phyloP scores from a whole-genome alignment of 768 basidiomycete genomes.

The Vishniacozyma victoriae region DNA sequence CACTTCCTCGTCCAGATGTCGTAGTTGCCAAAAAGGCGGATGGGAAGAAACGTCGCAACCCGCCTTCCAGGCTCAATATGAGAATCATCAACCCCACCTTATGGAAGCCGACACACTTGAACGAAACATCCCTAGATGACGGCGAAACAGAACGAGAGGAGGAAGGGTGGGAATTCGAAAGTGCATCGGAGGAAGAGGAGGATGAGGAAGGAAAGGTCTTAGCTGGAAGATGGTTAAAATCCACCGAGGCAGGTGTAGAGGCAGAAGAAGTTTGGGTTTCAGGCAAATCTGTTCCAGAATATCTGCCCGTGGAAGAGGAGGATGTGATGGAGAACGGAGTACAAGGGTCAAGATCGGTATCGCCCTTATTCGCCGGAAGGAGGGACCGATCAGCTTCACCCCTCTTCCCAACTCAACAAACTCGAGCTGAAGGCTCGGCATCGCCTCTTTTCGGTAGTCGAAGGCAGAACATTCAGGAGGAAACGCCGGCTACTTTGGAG shows the following conservation, averaged over 20 bases:
- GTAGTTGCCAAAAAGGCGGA: slow-evolving; percentile 5
- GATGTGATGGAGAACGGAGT: neutral
- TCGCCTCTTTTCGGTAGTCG: slow-evolving; percentile 14
- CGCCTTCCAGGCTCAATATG: slow-evolving; percentile 26
- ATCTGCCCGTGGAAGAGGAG: neutral
- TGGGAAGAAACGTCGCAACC: slow-evolving; percentile 7
- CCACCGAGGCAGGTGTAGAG: neutral
- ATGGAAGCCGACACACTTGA: slow-evolving; percentile 24
- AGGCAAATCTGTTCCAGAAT: neutral
- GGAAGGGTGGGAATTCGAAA: slow-evolving; percentile 16
- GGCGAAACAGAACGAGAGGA: slow-evolving; percentile 1
- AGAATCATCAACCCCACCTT: slow-evolving; percentile 36
- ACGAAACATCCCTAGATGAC: neutral
- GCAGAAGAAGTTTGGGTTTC: neutral
- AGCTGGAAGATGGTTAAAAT: neutral
- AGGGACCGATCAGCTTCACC: slow-evolving; percentile 1
- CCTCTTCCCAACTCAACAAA: slow-evolving; percentile 6
- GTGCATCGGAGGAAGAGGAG: slow-evolving; percentile 4
- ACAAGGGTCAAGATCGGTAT: neutral
- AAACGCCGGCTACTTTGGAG: neutral
- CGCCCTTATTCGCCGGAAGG: neutral
- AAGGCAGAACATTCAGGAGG: too few species aligned
- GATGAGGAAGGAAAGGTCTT: neutral
- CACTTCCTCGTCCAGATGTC: slow-evolving; percentile 15
- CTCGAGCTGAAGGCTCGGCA: neutral